These are phyloP conservation scores for Colletotrichum tanaceti DNA, from an alignment of 2,329 filamentous ascomycete genomes.

Conservation along the genomic window DNA sequence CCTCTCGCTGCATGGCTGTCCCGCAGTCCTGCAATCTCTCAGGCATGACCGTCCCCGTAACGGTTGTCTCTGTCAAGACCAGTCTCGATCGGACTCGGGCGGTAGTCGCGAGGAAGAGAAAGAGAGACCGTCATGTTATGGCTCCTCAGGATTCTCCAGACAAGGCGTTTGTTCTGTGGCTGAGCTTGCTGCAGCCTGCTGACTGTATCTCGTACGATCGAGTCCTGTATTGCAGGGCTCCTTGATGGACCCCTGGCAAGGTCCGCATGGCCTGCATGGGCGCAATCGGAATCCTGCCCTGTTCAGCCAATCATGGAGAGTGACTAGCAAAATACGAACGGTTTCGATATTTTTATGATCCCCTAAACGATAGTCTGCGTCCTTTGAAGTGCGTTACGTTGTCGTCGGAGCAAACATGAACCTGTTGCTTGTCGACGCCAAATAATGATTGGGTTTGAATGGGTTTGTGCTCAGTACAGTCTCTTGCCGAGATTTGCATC, in stretches of 20 bases:
- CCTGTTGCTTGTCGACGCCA: no score
- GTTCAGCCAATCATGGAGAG: not conserved
- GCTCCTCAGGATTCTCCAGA: not conserved
- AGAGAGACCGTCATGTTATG: not conserved
- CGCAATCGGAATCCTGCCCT: not conserved
- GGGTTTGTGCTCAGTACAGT: not conserved
- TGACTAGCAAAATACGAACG: no score
- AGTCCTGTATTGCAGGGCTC: not conserved
- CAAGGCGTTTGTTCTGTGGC: not conserved
- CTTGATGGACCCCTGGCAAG: not conserved
- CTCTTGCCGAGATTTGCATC: not conserved
- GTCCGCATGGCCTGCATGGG: not conserved
- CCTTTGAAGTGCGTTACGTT: no score
- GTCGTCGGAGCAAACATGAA: no score
- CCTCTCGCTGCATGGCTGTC: no score
- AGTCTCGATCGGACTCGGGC: not conserved
- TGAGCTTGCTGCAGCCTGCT: not conserved
- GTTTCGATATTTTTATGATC: no score
- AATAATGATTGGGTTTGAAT: no score
- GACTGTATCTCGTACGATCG: not conserved
- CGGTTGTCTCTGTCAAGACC: no score
- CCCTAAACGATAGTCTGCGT: no score
- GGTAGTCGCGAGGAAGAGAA: no score
- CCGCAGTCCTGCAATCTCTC: no score
- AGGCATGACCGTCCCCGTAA: no score